These are phyloP conservation scores for Ambrosiella xylebori DNA, from an alignment of 2,329 filamentous ascomycete species.

Conservation along the genomic window DNA sequence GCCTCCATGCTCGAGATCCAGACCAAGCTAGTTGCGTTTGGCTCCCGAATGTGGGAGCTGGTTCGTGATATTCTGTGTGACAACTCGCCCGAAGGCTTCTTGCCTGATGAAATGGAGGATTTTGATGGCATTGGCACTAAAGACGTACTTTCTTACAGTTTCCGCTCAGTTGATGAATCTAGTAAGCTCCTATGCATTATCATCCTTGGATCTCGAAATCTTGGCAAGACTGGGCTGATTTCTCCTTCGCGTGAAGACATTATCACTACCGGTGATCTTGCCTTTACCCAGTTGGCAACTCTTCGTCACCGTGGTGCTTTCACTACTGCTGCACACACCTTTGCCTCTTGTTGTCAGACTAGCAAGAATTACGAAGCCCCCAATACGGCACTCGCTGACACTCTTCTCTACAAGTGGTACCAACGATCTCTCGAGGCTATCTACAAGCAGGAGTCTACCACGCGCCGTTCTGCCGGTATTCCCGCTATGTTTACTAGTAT, in stretches of 20 bases:
- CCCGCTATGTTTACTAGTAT: conserved; percentile 75
- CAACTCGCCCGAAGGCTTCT: conserved; percentile 82
- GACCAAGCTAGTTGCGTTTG: conserved; percentile 28
- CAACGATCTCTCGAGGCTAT: conserved; percentile 54
- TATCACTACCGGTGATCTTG: conserved; percentile 49
- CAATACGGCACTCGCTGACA: conserved; percentile 18
- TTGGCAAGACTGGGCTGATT: conserved; percentile 26
- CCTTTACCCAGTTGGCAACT: conserved; percentile 66
- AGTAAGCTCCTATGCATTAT: conserved; percentile 57
- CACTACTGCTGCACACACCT: conserved; percentile 79
- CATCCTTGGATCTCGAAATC: conserved; percentile 34
- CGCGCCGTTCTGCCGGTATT: conserved; percentile 78
- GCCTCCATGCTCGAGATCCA: conserved; percentile 11
- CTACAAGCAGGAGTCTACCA: conserved; percentile 60
- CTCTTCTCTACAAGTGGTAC: conserved; percentile 53
- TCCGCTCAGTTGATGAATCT: conserved; percentile 85
- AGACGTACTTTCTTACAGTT: conserved; percentile 83
- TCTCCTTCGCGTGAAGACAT: conserved; percentile 39
- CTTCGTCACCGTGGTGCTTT: conserved; percentile 85
- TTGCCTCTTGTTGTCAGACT: conserved; percentile 59
- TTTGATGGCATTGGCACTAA: conserved; percentile 62
- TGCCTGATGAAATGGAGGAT: conserved; percentile 59
- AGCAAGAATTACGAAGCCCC: conserved; percentile 29
- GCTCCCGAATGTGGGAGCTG: conserved; percentile 55
- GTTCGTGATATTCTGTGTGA: conserved; percentile 71